Evolutionary conservation across 2,329 filamentous ascomycete species (phyloP).

Genomic region (Zopfia rhizophila): DNA sequence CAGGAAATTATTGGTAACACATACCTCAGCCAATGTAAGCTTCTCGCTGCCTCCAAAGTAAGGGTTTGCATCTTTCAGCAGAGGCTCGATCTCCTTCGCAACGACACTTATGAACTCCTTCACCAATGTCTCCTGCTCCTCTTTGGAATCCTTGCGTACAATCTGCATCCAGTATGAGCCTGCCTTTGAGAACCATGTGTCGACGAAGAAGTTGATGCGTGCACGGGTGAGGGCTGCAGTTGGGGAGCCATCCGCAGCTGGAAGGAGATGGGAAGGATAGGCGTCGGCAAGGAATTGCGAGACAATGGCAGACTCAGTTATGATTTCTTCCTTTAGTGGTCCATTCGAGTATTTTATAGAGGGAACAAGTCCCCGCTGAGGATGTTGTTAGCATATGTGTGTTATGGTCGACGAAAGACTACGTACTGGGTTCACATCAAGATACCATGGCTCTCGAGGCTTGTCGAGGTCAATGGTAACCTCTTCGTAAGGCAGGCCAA

Average conservation of each 20-base stretch:
- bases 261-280: slow-evolving; percentile 74
- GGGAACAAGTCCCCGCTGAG: slow-evolving; percentile 76
- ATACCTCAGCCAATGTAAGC: slow-evolving; percentile 79
- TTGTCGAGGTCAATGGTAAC: slow-evolving; percentile 76
- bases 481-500: slow-evolving; percentile 73
- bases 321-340: slow-evolving; percentile 63
- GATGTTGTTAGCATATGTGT: not conserved
- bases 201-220: slow-evolving; percentile 76
- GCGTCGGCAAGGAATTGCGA: slow-evolving; percentile 76
- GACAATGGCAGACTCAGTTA: slow-evolving; percentile 80
- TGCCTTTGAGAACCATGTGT: slow-evolving; percentile 74
- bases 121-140: slow-evolving; percentile 57
- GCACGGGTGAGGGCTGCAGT: slow-evolving; percentile 71
- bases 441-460: slow-evolving; percentile 78
- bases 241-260: slow-evolving; percentile 62
- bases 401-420: not conserved
- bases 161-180: slow-evolving; percentile 59
- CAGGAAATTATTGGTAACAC: slow-evolving; percentile 13
- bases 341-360: slow-evolving; percentile 70
- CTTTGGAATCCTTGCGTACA: slow-evolving; percentile 57
- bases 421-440: slow-evolving; percentile 75
- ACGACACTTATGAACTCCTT: slow-evolving; percentile 66
- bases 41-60: slow-evolving; percentile 59
- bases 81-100: slow-evolving; percentile 77
- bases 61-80: slow-evolving; percentile 62